A percentile compares a stretch with the other conserved stretches of the same genome.
Evolutionary conservation across 495 filamentous ascomycete genomes (phyloP).

Genomic region (Hypoxylon perforatum): DNA sequence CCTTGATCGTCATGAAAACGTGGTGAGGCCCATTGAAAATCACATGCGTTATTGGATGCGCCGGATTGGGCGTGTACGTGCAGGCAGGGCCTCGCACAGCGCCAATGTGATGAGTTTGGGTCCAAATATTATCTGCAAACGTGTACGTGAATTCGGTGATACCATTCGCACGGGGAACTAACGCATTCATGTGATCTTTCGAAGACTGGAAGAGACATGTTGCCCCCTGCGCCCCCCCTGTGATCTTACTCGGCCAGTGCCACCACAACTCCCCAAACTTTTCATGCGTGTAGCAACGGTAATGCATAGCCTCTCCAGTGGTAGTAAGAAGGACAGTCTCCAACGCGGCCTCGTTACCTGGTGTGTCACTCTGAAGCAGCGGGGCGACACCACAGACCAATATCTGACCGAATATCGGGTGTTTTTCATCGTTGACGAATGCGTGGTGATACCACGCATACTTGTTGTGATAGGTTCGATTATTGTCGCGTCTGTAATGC

Average conservation of each 20-base stretch:
- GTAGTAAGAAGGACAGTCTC: conserved; percentile 25
- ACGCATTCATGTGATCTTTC: conserved; percentile 11
- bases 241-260: too few species aligned
- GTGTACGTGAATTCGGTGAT: conserved; percentile 13
- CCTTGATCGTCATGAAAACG: not conserved
- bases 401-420: not conserved
- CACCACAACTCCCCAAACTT: too few species aligned
- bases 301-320: conserved; percentile 11
- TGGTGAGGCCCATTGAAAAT: not conserved
- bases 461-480: not conserved
- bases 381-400: conserved; percentile 16
- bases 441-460: conserved; percentile 25
- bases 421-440: conserved; percentile 5
- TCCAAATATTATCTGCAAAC: not conserved
- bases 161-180: conserved; percentile 7
- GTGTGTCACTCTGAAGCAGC: conserved; percentile 21
- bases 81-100: conserved; percentile 6
- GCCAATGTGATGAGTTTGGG: not conserved
- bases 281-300: conserved; percentile 16
- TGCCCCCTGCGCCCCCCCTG: conserved; percentile 13
- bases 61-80: conserved; percentile 4
- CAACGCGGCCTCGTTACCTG: conserved; percentile 4
- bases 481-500: conserved; percentile 37
- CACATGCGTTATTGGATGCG: not conserved
- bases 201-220: conserved; percentile 23